Percentiles rank a stretch among this genome's conserved stretches.
These are phyloP conservation scores for Vigna unguiculata DNA, from an alignment of 306 rosid genomes.

Conservation along the genomic window DNA sequence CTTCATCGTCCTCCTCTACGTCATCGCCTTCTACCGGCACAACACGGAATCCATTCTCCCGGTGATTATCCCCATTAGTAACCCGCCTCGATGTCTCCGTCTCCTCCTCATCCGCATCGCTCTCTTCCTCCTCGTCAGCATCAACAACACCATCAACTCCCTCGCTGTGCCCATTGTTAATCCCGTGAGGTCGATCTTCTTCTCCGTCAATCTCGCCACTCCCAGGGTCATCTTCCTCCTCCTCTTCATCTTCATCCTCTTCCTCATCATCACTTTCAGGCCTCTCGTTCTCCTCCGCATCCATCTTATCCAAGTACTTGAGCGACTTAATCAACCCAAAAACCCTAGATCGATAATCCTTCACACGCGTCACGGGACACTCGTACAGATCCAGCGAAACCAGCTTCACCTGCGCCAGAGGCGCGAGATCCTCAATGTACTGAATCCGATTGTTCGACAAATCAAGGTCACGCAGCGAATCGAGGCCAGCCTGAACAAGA, in stretches of 20 bases:
- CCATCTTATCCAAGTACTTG: slow-evolving; percentile 92
- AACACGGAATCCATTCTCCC: slow-evolving; percentile 71
- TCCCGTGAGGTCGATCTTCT: slow-evolving; percentile 62
- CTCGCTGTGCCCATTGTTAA: slow-evolving; percentile 75
- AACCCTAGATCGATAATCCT: slow-evolving; percentile 99
- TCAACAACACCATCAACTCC: slow-evolving; percentile 77
- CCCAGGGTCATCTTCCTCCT: slow-evolving; percentile 84
- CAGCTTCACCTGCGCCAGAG: slow-evolving; percentile 84
- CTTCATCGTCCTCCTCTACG: slow-evolving; percentile 65
- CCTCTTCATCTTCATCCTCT: slow-evolving; percentile 53
- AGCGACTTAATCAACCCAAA: slow-evolving; percentile 84
- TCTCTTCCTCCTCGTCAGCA: slow-evolving; percentile 89
- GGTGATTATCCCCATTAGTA: slow-evolving; percentile 59
- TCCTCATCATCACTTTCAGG: slow-evolving; percentile 89
- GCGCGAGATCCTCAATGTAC: slow-evolving; percentile 81
- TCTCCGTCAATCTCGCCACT: slow-evolving; percentile 89
- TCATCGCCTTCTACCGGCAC: slow-evolving; percentile 58
- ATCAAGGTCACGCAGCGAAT: slow-evolving; percentile 84
- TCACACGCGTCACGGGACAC: slow-evolving; percentile 87
- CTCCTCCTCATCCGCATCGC: slow-evolving; percentile 94
- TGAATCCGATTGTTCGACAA: slow-evolving; percentile 91
- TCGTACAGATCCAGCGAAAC: slow-evolving; percentile 91
- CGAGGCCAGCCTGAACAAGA: slow-evolving; percentile 80
- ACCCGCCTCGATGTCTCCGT: slow-evolving; percentile 59
- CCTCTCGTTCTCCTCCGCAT: slow-evolving; percentile 89